Base-by-base conservation (phyloP, 1,284 basidiomycete species). In the Sutorius eximius region DNA sequence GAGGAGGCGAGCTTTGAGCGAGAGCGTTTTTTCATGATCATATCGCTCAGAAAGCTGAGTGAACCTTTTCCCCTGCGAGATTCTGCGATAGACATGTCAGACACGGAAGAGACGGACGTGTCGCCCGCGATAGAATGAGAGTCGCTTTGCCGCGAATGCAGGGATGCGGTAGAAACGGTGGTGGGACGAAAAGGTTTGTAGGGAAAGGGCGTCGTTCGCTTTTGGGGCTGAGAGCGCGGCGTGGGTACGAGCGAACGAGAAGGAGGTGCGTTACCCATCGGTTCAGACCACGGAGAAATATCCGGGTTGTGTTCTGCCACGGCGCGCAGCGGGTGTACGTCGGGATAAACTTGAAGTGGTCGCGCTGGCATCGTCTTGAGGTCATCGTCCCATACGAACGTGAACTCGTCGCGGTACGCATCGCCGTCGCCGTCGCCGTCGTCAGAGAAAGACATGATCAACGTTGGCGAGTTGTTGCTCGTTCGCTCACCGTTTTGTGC, bases 101-200 rank as follows among this genome's bases (percentile, higher is more conserved):
- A 72, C 36, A 56, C 69, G 54, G 53, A 67, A 22, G 60, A 55
- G 51, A 32, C 73, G 69, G 36, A 73, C 51, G 46, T 70, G 61
- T 66, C 70, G 66, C 53, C 71, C 56, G 51, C 64, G 48, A 59
- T 36, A 10, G 71, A 76, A 33, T 71, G 72, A 3, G 79, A 72
- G 52, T 80, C 78, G 49, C 75, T 77, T 27, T 66, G 67, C 30
- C 73, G 70, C 3, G 71, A 63, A 45, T 72, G 73, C 16, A 71
- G 57, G 11, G 71, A 58, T 47, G 68, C 66, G 30, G 62, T 61
- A 2, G 71, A 61, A 55, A 73, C 29, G 67, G 70, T 27, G 68
- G 71, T 8, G 65, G 71, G 48, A 22, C 57, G 59, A 48, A 60
- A 54, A 24, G 49, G 55, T 58, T 77, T 79, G 43, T 71, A 69